Base-by-base conservation (phyloP, 2,329 filamentous ascomycete species). In the Colletotrichum horii region DNA sequence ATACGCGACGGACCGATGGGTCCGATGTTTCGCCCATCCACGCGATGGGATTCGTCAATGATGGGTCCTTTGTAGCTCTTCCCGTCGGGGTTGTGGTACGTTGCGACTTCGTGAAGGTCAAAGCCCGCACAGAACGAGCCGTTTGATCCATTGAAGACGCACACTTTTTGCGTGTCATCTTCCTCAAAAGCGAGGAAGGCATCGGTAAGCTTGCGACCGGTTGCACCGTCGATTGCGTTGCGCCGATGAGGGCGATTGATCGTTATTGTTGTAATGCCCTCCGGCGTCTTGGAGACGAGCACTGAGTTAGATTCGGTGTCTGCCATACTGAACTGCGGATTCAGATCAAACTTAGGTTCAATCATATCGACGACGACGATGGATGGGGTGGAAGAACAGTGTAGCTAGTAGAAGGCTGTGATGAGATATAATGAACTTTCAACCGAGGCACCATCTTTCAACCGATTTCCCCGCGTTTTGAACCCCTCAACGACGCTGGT, bases 1-100 rank as follows among this genome's bases (percentile, higher is more conserved):
- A 91, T 83, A 2, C 89, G 80, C 0, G 88, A 89, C 0, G 89
- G 89, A 3, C 89, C 89, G 83, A 90, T 90, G 0, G 89, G 89
- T 0, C 84, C 89, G 6, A 79, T 66, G 68, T 82, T 79, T 22
- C 78, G 75, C n/a, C 79, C 78, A 16, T 75, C 48, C 6, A 79
- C 79, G 30, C 22, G 69, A 43, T 77, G 78, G 4, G 71, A 66
- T 7, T 66, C 22, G 56, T 71, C 60, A 3, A 77, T 70, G 30
- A 71, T 70, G 2, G 76, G 69, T 2, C 69, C 74, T 5, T 56
- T 52, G 48, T 78, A 76, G 11, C 9, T 15, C 2, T 15, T 9
- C 1, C 8, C 14, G 0, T 8, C 15, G 19, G 55, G 28, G 48
- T 12, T 74, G 15, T 64, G 22, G 26, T 26, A 75, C 60, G 76